These are phyloP conservation scores for Perilla frutescens DNA, from an alignment of 257 asterid species.

Conservation along the genomic window DNA sequence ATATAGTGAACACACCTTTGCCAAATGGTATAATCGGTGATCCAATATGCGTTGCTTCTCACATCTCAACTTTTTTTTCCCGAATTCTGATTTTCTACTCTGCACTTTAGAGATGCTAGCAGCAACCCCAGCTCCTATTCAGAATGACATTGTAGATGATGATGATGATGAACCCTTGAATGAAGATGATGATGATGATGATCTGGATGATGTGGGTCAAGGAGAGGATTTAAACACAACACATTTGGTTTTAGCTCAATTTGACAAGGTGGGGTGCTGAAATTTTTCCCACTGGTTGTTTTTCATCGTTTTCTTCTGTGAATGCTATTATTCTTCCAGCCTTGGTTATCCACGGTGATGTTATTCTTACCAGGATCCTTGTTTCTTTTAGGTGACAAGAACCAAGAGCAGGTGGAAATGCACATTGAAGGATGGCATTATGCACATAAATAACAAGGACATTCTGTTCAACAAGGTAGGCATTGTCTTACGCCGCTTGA, in stretches of 20 bases:
- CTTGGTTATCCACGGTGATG: neutral
- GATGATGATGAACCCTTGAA: conserved; percentile 95
- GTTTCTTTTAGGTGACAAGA: conserved; percentile 72
- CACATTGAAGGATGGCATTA: conserved; percentile 90
- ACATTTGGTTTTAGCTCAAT: conserved; percentile 93
- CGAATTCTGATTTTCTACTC: conserved; percentile 28
- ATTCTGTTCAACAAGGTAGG: conserved; percentile 76
- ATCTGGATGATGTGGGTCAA: conserved; percentile 81
- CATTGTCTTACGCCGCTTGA: neutral
- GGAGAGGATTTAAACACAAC: conserved; percentile 85
- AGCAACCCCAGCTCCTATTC: conserved; percentile 90
- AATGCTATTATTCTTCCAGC: conserved; percentile 3
- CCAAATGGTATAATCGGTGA: conserved; percentile 61
- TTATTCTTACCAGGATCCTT: conserved; percentile 9
- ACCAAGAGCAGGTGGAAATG: conserved; percentile 99
- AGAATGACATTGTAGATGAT: conserved; percentile 70
- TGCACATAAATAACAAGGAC: conserved; percentile 95
- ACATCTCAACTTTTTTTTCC: conserved; percentile 12
- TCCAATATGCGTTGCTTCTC: neutral
- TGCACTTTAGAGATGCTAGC: conserved; percentile 70
- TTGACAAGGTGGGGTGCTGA: conserved; percentile 69
- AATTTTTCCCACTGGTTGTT: neutral
- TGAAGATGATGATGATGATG: conserved; percentile 95
- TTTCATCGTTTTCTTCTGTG: neutral
- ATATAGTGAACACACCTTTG: conserved; percentile 84